A percentile compares a stretch with the other conserved stretches of the same genome.
These are phyloP conservation scores for Diversispora eburnea DNA, from an alignment of 192 early-diverging fungal genomes.

Conservation along the genomic window DNA sequence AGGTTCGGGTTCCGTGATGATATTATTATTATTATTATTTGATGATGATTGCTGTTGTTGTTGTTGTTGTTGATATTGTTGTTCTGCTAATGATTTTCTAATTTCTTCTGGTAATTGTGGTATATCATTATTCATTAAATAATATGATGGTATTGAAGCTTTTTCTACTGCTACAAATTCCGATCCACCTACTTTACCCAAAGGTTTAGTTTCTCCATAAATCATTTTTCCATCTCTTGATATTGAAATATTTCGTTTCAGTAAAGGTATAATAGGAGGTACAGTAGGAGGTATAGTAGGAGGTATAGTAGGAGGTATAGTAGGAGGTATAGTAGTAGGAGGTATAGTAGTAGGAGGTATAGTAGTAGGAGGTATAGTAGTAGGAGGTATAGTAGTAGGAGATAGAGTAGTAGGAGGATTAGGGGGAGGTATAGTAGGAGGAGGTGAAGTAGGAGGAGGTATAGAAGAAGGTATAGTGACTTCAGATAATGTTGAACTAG, in stretches of 20 bases:
- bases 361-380: not conserved
- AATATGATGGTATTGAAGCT: slow-evolving; percentile 8
- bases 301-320: not conserved
- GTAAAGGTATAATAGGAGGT: not conserved
- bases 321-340: not conserved
- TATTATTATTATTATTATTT: not conserved
- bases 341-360: not conserved
- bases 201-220: slow-evolving; percentile 19
- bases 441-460: too few relatives aligned
- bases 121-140: not conserved
- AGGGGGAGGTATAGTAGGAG: too few relatives aligned
- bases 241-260: slow-evolving; percentile 25
- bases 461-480: too few relatives aligned
- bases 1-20: not conserved
- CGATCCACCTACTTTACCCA: slow-evolving; percentile 18
- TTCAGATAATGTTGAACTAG: too few relatives aligned
- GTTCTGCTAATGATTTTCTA: not conserved
- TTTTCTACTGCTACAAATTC: slow-evolving; percentile 25
- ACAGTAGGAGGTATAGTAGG: not conserved
- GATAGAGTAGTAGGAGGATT: too few relatives aligned
- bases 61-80: too few relatives aligned
- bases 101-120: not conserved
- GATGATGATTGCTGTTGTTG: too few relatives aligned
- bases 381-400: too few relatives aligned
- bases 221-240: slow-evolving; percentile 24